Evolutionary conservation across 352 stramenopile species (phyloP), one percentile per base, ranked within the genome.

Genomic region (Phytopythium mirpurense): DNA sequence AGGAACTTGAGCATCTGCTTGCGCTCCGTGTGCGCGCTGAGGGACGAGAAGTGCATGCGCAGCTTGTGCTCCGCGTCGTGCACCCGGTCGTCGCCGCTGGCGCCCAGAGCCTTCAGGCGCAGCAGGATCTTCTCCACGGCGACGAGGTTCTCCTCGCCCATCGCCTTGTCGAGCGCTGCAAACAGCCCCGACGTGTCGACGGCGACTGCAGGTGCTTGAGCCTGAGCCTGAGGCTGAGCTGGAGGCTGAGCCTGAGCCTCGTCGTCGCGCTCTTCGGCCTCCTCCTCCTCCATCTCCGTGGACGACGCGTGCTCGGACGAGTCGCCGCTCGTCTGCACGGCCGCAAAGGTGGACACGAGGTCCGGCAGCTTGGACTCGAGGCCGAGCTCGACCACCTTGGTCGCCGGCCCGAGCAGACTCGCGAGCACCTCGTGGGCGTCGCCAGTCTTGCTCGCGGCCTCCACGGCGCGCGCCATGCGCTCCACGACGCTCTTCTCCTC

Each of bases 1-100:
- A 90, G 37, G 35, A 88, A 87, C 56, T 90, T 90, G 35, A 90
- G 71, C 56, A 85, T 77, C 56, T 87, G 77, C 45, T 90, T 88
- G 11, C 80, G 77, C 47, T 90, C 79, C 8, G 67, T 71, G 55
- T 74, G 73, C 2, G 69, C 59, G 57, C 56, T 84, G 16, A 72
- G 59, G 48, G 70, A 57, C 37, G 60, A 57, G 3, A 63, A 59
- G 41, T 81, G 60, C 19, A 48, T 35, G 29, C 38, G 42, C n/a
- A 83, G 51, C 34, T 57, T 62, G 32, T 54, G 55, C 48, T 74
- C 63, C 26, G 73, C 75, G 32, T 67, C 55, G 6, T 32, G 34
- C 15, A 64, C 74, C 52, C 59, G 59, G n/a, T 61, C 61, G 23
- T 76, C 74, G 1, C 61, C 47, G 24, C 56, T 48, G 42, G 77